Evolutionary conservation across 2,329 filamentous ascomycete genomes (phyloP).

Genomic region (Penicillium glabrum): DNA sequence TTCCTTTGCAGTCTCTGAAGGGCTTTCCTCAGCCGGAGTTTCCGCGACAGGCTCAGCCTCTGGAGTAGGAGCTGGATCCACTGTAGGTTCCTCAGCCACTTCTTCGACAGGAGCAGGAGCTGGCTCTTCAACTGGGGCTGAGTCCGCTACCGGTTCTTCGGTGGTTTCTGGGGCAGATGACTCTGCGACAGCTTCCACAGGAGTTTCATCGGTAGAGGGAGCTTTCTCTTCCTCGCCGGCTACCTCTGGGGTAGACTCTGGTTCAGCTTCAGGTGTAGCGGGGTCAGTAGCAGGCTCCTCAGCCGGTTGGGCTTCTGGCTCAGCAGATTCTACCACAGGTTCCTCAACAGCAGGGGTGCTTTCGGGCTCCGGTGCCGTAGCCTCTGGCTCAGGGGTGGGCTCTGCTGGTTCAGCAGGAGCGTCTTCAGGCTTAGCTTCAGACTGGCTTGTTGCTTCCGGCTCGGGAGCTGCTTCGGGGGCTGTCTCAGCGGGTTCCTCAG

Average conservation of each 20-base stretch:
- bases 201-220: not conserved
- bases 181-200: not conserved
- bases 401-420: constrained; percentile 12
- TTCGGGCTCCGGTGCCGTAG: constrained; percentile 7
- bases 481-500: not conserved
- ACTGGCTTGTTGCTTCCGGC: constrained; percentile 6
- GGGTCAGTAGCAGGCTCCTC: constrained; percentile 17
- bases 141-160: constrained; percentile 7
- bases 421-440: constrained; percentile 8
- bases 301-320: not conserved
- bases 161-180: not conserved
- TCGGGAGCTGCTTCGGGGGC: not conserved
- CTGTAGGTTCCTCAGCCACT: not conserved
- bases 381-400: not conserved
- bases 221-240: not conserved
- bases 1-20: not conserved
- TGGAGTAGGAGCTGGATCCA: not conserved
- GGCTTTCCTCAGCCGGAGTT: not conserved
- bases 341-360: not conserved
- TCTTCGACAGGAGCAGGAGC: not conserved
- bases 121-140: constrained; percentile 6
- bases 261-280: not conserved
- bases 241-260: not conserved
- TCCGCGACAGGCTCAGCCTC: not conserved
- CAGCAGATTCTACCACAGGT: not conserved